Conservation (phyloP, 1,139 yeast genomes). For the Pichia sp. region DNA sequence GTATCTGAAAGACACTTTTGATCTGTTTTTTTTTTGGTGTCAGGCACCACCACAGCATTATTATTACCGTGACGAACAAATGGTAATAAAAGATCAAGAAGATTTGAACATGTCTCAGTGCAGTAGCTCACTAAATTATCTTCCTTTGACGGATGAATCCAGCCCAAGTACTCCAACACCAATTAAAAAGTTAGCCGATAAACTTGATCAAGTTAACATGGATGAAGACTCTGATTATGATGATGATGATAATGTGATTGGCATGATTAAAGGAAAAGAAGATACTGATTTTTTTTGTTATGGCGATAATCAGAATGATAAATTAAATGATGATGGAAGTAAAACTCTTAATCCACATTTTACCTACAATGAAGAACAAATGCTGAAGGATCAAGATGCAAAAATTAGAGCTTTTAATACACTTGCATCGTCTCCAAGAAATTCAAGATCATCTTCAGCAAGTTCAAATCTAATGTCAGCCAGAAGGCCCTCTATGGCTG, state of each 20-base stretch:
- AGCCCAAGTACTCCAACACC: background rate
- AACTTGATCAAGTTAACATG: background rate
- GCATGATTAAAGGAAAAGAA: background rate
- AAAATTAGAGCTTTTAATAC: constrained; percentile 61
- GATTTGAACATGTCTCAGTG: background rate
- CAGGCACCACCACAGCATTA: no score
- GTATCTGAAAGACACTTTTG: no score
- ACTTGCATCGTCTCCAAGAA: constrained; percentile 30
- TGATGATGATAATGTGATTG: background rate
- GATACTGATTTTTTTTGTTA: constrained; percentile 6
- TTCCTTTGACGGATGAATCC: constrained; percentile 5
- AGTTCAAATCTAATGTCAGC: constrained; percentile 11
- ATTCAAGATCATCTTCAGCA: constrained; percentile 24
- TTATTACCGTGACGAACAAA: no score
- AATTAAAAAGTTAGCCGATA: background rate
- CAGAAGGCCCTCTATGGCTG: constrained; percentile 32
- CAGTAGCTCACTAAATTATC: background rate
- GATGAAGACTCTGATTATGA: constrained; percentile 1
- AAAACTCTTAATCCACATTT: constrained; percentile 37
- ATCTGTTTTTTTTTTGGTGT: no score
- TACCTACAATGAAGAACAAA: constrained; percentile 63
- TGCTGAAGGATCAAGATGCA: constrained; percentile 64
- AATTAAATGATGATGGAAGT: constrained; percentile 1
- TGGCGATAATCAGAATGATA: constrained; percentile 3
- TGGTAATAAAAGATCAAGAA: background rate